Percentiles rank a stretch among this genome's conserved stretches.
Evolutionary conservation across 768 basidiomycete species (phyloP).

Genomic region (Kwoniella dejecticola): DNA sequence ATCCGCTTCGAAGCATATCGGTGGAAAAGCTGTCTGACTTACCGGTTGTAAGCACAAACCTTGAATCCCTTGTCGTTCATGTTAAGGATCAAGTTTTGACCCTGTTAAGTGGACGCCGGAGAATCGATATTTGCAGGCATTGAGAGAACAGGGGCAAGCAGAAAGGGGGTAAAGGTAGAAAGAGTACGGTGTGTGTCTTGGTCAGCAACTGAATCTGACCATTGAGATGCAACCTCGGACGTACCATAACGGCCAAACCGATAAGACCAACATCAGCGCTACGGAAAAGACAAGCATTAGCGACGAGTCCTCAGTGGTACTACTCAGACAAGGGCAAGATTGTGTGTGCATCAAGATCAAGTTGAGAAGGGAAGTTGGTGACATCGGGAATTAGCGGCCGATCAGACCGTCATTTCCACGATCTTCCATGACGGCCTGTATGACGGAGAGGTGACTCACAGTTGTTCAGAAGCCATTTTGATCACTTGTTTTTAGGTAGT

Average conservation of each 20-base stretch:
- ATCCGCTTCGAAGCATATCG: background rate
- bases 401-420: background rate
- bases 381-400: constrained; percentile 13
- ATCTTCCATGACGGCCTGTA: constrained; percentile 8
- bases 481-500: constrained; percentile 8
- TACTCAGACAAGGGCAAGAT: no score
- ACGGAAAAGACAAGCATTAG: background rate
- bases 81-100: constrained; percentile 95
- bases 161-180: background rate
- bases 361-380: no score
- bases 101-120: constrained; percentile 59
- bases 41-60: constrained; percentile 93
- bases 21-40: no score
- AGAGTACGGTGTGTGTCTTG: constrained; percentile 23
- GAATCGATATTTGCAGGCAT: no score
- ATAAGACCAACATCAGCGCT: constrained; percentile 98
- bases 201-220: no score
- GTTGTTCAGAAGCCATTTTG: constrained; percentile 44
- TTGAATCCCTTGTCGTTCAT: constrained; percentile 99
- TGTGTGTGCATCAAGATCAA: no score
- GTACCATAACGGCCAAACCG: constrained; percentile 97
- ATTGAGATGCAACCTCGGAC: constrained; percentile 46
- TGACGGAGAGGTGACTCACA: constrained; percentile 29
- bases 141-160: background rate
- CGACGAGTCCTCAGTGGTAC: no score